Percentiles rank a stretch among this genome's conserved stretches.
Conservation (phyloP, 2,329 filamentous ascomycete species). For the Diaporthe australafricana region DNA sequence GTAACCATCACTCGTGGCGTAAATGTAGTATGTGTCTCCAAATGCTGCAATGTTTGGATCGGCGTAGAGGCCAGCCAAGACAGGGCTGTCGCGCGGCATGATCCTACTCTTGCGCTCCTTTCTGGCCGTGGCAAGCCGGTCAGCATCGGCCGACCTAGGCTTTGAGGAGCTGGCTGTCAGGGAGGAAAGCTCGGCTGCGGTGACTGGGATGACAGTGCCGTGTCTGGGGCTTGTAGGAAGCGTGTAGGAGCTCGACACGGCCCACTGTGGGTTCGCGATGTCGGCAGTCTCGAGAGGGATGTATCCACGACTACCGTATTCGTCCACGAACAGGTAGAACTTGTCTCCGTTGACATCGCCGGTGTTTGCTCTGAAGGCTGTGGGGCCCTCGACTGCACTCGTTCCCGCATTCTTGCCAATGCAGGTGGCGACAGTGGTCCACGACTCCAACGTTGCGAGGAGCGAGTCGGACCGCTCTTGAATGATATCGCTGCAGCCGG, state of each 20-base stretch:
- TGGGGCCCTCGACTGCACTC: conserved; percentile 62
- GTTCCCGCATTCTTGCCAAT: conserved; percentile 63
- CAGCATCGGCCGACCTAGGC: neutral
- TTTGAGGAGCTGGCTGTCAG: conserved; percentile 41
- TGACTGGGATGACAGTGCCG: conserved; percentile 64
- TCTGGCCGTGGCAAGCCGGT: neutral
- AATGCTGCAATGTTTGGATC: conserved; percentile 61
- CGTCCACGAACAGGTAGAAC: conserved; percentile 67
- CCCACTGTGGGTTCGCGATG: conserved; percentile 61
- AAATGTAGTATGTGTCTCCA: conserved; percentile 58
- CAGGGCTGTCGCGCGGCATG: conserved; percentile 44
- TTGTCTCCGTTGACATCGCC: conserved; percentile 62
- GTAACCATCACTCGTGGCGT: conserved; percentile 59
- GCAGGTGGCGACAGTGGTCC: conserved; percentile 58
- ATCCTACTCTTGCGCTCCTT: conserved; percentile 4
- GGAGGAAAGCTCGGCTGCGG: conserved; percentile 55
- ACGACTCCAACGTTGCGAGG: conserved; percentile 53
- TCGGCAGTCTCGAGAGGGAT: conserved; percentile 64
- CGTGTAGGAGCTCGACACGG: conserved; percentile 56
- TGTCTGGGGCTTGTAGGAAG: conserved; percentile 63
- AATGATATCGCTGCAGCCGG: conserved; percentile 66
- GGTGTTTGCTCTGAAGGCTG: conserved; percentile 62
- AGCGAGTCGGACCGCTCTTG: conserved; percentile 60
- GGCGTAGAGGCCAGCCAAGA: conserved; percentile 53
- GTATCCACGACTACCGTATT: conserved; percentile 63